Base-by-base conservation (phyloP, 2,329 filamentous ascomycete species). In the Calonectria naviculata region DNA sequence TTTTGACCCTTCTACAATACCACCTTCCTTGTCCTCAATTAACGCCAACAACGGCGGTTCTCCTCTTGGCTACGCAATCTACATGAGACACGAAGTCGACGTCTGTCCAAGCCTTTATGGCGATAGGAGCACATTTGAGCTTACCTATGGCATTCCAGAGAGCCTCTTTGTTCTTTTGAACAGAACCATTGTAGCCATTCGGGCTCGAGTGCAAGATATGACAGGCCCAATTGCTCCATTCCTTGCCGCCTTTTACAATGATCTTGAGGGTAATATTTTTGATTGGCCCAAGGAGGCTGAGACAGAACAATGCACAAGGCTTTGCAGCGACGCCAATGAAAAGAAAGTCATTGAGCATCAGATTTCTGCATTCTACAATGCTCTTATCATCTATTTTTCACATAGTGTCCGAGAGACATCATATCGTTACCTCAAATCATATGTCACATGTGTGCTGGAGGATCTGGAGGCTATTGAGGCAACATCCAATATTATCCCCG, bases 321-420 rank as follows among this genome's bases (percentile, higher is more conserved):
- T 24, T 21, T 67, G 49, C 49, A 21, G 64, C 44, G 60, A 54
- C 2, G 60, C 42, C 3, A 44, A 65, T 8, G 71, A 66, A 19
- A 42, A 70, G 0, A 56, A 64, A 8, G 67, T 73, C 2, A 65
- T 73, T 3, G 19, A 64, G 17, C 65, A 71, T 6, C 72, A 71
- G n/a, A 73, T 71, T 9, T 31, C 36, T 12, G 74, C 74, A 10
- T 79, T 79, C 46, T 73, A 78, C 31, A 74, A 79, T 34, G 77
- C 77, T 31, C 41, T 78, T 13, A 73, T 78, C 21, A 75, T 78
- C 1, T 78, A 79, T 65, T 77, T 79, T 34, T 69, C 77, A 0
- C 75, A 77, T n/a, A 70, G 73, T 9, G 64, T 78, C 0, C 65
- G 71, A 4, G 52, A 73, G 0, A 66, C 75, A 3, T 65, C 68